Conservation (phyloP, 768 basidiomycete genomes). For the Hygrocybe coccinea region DNA sequence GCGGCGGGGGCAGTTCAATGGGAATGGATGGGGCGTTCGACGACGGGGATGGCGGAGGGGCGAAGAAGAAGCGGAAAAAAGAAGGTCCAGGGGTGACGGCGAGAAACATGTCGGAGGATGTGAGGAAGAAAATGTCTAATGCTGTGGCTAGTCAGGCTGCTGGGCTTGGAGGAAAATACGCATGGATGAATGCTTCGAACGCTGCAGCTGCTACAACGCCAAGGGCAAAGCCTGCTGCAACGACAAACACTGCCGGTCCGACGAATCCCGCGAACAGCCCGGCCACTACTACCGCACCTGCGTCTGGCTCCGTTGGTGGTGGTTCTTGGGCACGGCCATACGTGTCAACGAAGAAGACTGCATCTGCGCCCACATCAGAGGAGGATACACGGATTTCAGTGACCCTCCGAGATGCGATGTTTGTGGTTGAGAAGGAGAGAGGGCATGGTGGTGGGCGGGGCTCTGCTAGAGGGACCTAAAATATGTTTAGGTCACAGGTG, state of each 20-base stretch:
- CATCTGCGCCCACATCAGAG: slow-evolving; percentile 31
- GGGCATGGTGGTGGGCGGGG: slow-evolving; percentile 81
- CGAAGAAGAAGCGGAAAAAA: slow-evolving; percentile 78
- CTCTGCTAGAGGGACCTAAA: slow-evolving; percentile 43
- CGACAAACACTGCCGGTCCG: slow-evolving; percentile 25
- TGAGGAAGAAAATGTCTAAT: slow-evolving; percentile 88
- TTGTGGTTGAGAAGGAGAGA: slow-evolving; percentile 76
- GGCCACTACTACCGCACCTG: slow-evolving; percentile 24
- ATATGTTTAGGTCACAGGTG: no score
- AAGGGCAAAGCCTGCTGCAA: slow-evolving; percentile 33
- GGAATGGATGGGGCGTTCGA: slow-evolving; percentile 22
- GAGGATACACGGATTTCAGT: slow-evolving; percentile 57
- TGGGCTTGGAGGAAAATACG: slow-evolving; percentile 76
- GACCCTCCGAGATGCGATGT: slow-evolving; percentile 78
- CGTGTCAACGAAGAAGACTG: slow-evolving; percentile 48
- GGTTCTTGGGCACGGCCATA: slow-evolving; percentile 62
- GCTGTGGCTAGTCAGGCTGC: slow-evolving; percentile 84
- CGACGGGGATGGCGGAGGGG: slow-evolving; percentile 45
- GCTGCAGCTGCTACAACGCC: slow-evolving; percentile 38
- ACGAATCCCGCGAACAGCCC: slow-evolving; percentile 30
- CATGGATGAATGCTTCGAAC: slow-evolving; percentile 79
- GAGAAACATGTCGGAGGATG: slow-evolving; percentile 87
- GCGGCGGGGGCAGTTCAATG: slow-evolving; percentile 29
- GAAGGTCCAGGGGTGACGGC: slow-evolving; percentile 82
- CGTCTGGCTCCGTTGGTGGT: slow-evolving; percentile 20